Evolutionary conservation across 2,329 filamentous ascomycete genomes (phyloP).

Genomic region (Xylaria sp.): DNA sequence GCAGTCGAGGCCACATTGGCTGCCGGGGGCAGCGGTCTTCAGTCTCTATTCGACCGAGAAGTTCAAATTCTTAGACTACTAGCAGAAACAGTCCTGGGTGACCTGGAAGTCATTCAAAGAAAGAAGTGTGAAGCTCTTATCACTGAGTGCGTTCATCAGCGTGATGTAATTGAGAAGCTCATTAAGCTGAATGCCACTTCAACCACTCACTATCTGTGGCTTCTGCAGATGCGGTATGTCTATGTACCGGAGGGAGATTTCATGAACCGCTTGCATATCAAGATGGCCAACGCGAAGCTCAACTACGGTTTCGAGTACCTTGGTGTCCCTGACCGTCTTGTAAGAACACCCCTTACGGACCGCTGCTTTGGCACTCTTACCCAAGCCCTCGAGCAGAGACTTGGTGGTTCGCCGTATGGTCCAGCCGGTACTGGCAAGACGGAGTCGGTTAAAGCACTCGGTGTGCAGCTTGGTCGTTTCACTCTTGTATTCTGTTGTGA

Average conservation of each 20-base stretch:
- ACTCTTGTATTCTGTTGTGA: conserved; percentile 99
- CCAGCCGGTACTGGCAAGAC: conserved; percentile 99
- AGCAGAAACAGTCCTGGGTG: conserved; percentile 87
- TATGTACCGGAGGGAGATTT: conserved; percentile 86
- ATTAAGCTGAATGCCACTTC: conserved; percentile 78
- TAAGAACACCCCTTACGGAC: conserved; percentile 95
- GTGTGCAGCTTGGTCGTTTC: conserved; percentile 95
- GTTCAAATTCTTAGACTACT: conserved; percentile 86
- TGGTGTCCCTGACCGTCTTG: conserved; percentile 93
- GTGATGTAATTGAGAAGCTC: conserved; percentile 90
- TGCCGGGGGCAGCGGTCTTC: conserved; percentile 75
- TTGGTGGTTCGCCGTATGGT: conserved; percentile 96
- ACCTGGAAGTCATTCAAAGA: conserved; percentile 85
- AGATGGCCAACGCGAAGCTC: conserved; percentile 96
- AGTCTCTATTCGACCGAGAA: conserved; percentile 80
- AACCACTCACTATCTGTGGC: conserved; percentile 88
- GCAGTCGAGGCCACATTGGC: conserved; percentile 82
- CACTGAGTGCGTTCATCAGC: conserved; percentile 98
- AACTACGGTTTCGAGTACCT: conserved; percentile 99
- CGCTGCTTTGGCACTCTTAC: conserved; percentile 98
- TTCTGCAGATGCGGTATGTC: conserved; percentile 96
- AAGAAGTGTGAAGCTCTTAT: conserved; percentile 99
- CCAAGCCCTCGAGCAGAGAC: conserved; percentile 91
- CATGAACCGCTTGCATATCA: conserved; percentile 84
- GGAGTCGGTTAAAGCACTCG: conserved; percentile 97